phyloP scores from a whole-genome alignment of 1,139 yeast species.

The Saccharomycopsis phalli region DNA sequence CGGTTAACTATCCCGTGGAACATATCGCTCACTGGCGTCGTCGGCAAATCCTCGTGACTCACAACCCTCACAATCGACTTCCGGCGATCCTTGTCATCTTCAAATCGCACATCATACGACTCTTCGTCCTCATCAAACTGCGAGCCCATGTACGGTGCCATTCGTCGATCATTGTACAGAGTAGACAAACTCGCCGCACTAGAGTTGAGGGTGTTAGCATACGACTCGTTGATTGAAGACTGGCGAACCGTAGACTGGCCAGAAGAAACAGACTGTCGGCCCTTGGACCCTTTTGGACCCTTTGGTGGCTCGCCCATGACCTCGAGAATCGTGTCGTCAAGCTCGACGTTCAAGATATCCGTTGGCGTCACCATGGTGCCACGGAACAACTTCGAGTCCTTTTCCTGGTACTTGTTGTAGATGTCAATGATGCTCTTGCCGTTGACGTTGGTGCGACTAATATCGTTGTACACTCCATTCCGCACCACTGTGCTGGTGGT shows the following conservation, averaged over 20 bases:
- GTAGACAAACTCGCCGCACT: neutral
- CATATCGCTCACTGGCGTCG: conserved; percentile 1
- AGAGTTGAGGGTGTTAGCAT: neutral
- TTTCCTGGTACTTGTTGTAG: conserved; percentile 15
- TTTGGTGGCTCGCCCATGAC: too few species aligned
- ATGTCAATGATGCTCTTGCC: conserved; percentile 19
- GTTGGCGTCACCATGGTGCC: conserved; percentile 19
- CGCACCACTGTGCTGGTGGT: conserved; percentile 15
- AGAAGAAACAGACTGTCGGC: too few species aligned
- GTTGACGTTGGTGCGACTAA: conserved; percentile 2
- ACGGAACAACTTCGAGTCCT: conserved; percentile 13
- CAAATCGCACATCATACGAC: neutral
- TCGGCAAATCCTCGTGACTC: conserved; percentile 15
- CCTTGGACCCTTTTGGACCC: too few species aligned
- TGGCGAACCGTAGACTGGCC: too few species aligned
- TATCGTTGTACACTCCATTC: conserved; percentile 12
- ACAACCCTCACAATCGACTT: conserved; percentile 17
- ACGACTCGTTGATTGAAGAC: too few species aligned
- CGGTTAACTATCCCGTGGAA: neutral
- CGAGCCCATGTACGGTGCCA: neutral
- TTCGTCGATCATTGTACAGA: neutral
- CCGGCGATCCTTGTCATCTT: conserved; percentile 2
- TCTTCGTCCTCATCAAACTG: conserved; percentile 2
- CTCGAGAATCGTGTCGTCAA: conserved; percentile 12
- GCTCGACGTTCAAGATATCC: conserved; percentile 12